A percentile compares a stretch with the other conserved stretches of the same genome.
Evolutionary conservation across 202 grass and related monocot genomes (phyloP).

Genomic region (Schoenoplectus triqueter): DNA sequence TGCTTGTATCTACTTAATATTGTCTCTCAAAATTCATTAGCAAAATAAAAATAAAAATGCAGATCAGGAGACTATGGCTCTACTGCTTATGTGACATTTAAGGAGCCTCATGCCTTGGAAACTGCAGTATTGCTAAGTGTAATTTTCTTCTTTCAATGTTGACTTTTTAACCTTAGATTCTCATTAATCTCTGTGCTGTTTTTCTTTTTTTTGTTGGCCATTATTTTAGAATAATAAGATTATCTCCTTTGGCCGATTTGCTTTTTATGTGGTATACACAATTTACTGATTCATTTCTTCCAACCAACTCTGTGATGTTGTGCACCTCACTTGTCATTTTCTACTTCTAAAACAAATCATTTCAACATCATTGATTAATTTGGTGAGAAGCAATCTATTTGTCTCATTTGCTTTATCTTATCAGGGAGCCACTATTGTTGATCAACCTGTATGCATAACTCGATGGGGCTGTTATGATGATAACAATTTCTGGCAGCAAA

Average conservation of each 20-base stretch:
- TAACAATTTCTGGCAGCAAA: slow-evolving; percentile 71
- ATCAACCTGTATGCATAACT: slow-evolving; percentile 92
- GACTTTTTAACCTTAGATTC: not conserved
- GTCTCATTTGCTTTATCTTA: slow-evolving; percentile 11
- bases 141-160: not conserved
- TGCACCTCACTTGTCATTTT: no score
- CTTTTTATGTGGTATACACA: no score
- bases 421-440: slow-evolving; percentile 94
- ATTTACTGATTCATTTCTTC: not conserved
- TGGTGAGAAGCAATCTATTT: not conserved
- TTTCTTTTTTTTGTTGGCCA: slow-evolving; percentile 20
- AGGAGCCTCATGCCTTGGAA: slow-evolving; percentile 80
- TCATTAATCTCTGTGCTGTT: slow-evolving; percentile 22
- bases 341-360: slow-evolving; percentile 5
- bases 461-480: slow-evolving; percentile 76
- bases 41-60: slow-evolving; percentile 14
- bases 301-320: not conserved
- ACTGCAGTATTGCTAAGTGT: slow-evolving; percentile 93
- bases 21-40: not conserved
- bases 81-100: slow-evolving; percentile 97
- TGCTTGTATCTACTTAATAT: not conserved
- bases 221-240: not conserved
- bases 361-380: slow-evolving; percentile 15
- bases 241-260: not conserved
- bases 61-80: slow-evolving; percentile 81